Evolutionary conservation across 148 eudicot species (phyloP), one percentile per base, ranked within the genome.

Genomic region (Arbutus unedo): DNA sequence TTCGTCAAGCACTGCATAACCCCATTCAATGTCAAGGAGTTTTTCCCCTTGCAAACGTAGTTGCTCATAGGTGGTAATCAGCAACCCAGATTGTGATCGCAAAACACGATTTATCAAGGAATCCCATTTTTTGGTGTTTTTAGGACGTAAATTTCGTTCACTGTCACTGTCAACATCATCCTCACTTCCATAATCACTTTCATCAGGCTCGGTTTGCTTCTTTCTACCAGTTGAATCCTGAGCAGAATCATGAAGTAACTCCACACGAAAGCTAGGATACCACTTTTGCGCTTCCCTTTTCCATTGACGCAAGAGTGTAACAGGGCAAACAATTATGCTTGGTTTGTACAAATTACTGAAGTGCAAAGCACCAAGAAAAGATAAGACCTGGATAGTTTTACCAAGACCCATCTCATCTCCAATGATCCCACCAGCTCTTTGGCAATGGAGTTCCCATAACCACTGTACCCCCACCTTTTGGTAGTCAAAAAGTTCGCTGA

Each of bases 391-490:
- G 74, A 96, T 86, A n/a, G 99, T 96, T 90, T 96, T 96, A 60
- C 99, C 99, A 81, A 96, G 99, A 82, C 99, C 99, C 98, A 94
- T 94, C 89, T 96, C 99, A 86, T 96, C 99, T 82, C 99, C 99
- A 77, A 96, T 94, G 23, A 96, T 93, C 23, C 99, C 99, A 78
- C 99, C 99, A 41, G 97, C 97, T 89, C 93, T 89, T 87, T 96
- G 99, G 84, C 99, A 96, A 85, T 96, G 99, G 76, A 96, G 93
- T 81, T 96, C 99, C 99, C 99, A 96, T 78, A 96, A 79, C 99
- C 98, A 94, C 85, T 94, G 99, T 45, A 96, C 99, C 83, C 99
- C 99, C 75, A 96, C 95, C 86, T 93, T 94, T 84, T 96, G 99
- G 84, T 96, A 96, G 84, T 96, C 99, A 85, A 96, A 96, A 77